Base-by-base conservation (phyloP, 371 early-diverging fungal species). In the Mycotypha africana region DNA sequence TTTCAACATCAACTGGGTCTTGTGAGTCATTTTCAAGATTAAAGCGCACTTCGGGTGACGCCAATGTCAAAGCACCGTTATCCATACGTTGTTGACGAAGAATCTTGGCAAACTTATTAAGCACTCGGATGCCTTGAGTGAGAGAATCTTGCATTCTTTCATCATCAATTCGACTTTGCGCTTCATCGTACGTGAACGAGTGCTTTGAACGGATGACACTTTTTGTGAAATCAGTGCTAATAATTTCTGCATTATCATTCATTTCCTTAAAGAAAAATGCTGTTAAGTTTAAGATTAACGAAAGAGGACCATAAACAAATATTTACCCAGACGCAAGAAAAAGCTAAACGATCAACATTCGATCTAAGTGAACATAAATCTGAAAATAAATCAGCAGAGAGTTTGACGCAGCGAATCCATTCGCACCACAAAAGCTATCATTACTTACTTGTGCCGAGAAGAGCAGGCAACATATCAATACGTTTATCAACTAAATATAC, bases 111-210 rank as follows among this genome's bases (percentile, higher is more conserved):
- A 97, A 60, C 53, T 56, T 55, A 66, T 97, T 95, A 42, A 98
- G 65, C 12, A 66, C 48, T 39, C 92, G 87, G 42, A 97, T 87
- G 33, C 89, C 85, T 35, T 75, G 73, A 0, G 95, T 91, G 6
- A 97, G 65, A 46, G 86, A 74, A 58, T 95, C 96, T 50, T 79
- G 84, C 78, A 83, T 75, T 31, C 74, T 78, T 8, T 74, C 76
- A 54, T 95, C 95, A 56, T 97, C 94, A 25, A 99, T 85, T 22
- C 97, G 81, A 25, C 70, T 77, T 60, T 99, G 95, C 2, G 99
- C 99, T 60, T 98, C 91, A 38, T 97, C 98, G 56, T 99, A 99
- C 0, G 96, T 97, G 11, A 99, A 84, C 6, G 97, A 92, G 15
- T 86, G 88, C 51, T 86, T 89, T 30, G 96, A 96, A 1, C 85